Evolutionary conservation across 345 rosid species (phyloP), one percentile per base, ranked within the genome.

Genomic region (Boechera stricta): DNA sequence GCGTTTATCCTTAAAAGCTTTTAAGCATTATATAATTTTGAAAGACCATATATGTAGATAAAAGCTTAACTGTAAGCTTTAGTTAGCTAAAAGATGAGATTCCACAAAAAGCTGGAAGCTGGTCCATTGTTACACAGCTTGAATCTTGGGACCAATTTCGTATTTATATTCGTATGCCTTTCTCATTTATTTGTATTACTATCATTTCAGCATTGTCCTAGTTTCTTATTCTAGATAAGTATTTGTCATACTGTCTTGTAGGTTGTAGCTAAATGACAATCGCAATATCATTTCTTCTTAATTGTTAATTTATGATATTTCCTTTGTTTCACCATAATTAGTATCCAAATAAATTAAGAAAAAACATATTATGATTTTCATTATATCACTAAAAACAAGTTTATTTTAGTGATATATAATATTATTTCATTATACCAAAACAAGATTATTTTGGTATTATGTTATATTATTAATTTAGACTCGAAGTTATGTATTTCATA

Each of bases 51-150:
- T 64, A 47, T 47, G 65, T 62, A 70, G 75, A 77, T 56, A 71
- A 78, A 72, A 32, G 68, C 68, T 48, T 72, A 18, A 72, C 72
- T 72, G 67, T 72, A 65, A 57, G 77, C 81, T 72, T 78, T 78
- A 66, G 48, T 39, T 65, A 65, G 69, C 73, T 36, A 72, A 65
- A 71, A 77, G 72, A 64, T 49, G 77, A 72, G 62, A 78, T 78
- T 78, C 77, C 73, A 51, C 31, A 31, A 49, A 72, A 72, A 65
- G 77, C 81, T 77, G 64, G 64, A 77, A 54, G 59, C 47, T 71
- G 69, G 77, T 78, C 81, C 73, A 65, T 66, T 58, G 68, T 67
- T 65, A 78, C 63, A 71, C 69, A 64, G 81, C 81, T 77, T 71
- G 68, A 65, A 36, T 57, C 68, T 57, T 78, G 77, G 81, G 81